These are phyloP conservation scores for Epichloe festucae DNA, from an alignment of 2,329 filamentous ascomycete genomes.

Conservation along the genomic window DNA sequence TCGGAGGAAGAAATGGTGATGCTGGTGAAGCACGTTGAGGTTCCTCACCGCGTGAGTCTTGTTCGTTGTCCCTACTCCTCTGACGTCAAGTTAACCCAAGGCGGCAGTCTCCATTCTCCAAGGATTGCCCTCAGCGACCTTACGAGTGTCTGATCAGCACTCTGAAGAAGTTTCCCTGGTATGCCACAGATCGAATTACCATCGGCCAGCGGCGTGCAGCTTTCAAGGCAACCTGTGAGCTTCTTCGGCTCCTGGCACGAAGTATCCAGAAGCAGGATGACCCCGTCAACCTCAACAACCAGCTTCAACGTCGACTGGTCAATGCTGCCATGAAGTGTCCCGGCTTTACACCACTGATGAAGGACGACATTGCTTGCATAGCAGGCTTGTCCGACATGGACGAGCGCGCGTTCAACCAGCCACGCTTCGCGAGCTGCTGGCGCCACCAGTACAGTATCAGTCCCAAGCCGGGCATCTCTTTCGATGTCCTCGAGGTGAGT, in stretches of 20 bases:
- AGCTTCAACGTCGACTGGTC: constrained; percentile 40
- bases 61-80: not conserved
- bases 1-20: constrained; percentile 50
- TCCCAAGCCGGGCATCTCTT: constrained; percentile 32
- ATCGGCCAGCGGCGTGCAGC: constrained; percentile 41
- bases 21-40: constrained; percentile 50
- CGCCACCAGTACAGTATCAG: constrained; percentile 37
- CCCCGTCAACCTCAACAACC: constrained; percentile 33
- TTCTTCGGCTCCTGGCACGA: constrained; percentile 32
- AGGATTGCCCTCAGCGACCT: constrained; percentile 48
- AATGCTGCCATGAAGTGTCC: constrained; percentile 41
- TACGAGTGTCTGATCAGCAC: constrained; percentile 55
- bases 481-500: constrained; percentile 44
- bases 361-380: constrained; percentile 42
- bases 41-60: constrained; percentile 44
- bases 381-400: constrained; percentile 23
- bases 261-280: constrained; percentile 27
- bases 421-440: constrained; percentile 36
- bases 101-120: constrained; percentile 43
- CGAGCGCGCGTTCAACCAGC: constrained; percentile 30
- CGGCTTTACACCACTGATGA: constrained; percentile 48
- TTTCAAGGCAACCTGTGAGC: constrained; percentile 34
- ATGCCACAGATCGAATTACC: constrained; percentile 42
- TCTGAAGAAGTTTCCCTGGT: constrained; percentile 50
- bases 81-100: constrained; percentile 3